phyloP scores from a whole-genome alignment of 1,284 basidiomycete genomes.

The Papiliotrema terrestris region DNA sequence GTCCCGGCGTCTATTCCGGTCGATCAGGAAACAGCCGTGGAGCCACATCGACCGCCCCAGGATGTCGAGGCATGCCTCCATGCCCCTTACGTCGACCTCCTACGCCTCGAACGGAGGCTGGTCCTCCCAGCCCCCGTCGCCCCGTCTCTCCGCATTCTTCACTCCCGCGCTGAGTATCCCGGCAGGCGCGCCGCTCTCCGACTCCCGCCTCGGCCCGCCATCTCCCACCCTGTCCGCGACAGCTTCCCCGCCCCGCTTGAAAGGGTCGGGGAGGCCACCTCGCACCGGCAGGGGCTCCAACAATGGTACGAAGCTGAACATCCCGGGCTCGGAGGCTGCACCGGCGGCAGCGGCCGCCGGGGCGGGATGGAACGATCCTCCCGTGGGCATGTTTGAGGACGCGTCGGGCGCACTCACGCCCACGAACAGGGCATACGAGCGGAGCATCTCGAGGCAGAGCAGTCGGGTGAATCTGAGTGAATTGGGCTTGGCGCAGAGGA shows the following conservation, averaged over 20 bases:
- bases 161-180: slow-evolving; percentile 1
- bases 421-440: slow-evolving; percentile 1
- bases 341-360: neutral
- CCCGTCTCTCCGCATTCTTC: slow-evolving; percentile 1
- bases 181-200: neutral
- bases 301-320: neutral
- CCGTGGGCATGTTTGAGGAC: slow-evolving; percentile 20
- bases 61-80: slow-evolving; percentile 2
- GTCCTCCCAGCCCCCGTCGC: slow-evolving; percentile 3
- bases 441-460: slow-evolving; percentile 36
- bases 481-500: slow-evolving; percentile 38
- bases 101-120: neutral
- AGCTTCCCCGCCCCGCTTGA: slow-evolving; percentile 5
- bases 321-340: neutral
- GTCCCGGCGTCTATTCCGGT: slow-evolving; percentile 14
- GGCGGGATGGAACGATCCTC: slow-evolving; percentile 48
- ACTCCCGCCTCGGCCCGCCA: neutral
- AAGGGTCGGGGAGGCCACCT: slow-evolving; percentile 7
- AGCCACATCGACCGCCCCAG: neutral
- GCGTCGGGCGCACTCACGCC: slow-evolving; percentile 22
- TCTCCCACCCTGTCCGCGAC: neutral
- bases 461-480: slow-evolving; percentile 44
- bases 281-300: slow-evolving; percentile 14
- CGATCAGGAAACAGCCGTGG: slow-evolving; percentile 6
- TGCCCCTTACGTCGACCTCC: slow-evolving; percentile 5